phyloP scores from a whole-genome alignment of 306 rosid genomes.

The Medicago arabica region DNA sequence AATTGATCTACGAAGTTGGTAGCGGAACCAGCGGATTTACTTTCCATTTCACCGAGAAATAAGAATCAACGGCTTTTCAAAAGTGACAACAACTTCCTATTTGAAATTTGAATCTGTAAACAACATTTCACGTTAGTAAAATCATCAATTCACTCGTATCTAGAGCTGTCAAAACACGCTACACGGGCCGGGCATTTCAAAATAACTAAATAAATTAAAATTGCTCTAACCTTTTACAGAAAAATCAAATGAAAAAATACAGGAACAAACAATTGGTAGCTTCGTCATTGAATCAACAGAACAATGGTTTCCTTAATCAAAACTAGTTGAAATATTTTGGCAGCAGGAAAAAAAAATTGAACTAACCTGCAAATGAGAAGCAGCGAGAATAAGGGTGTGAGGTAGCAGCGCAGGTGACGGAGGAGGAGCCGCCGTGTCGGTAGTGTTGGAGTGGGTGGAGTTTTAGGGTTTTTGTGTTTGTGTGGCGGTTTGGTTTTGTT shows the following conservation, averaged over 20 bases:
- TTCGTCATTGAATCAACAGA: neutral
- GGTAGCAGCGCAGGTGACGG: too few species aligned
- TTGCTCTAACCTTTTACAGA: slow-evolving; percentile 6
- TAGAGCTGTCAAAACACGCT: neutral
- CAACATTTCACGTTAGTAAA: neutral
- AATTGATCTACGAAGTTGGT: slow-evolving; percentile 52
- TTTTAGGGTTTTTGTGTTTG: too few species aligned
- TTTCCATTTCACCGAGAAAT: slow-evolving; percentile 48
- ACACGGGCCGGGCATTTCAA: neutral
- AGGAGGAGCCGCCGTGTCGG: too few species aligned
- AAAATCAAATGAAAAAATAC: neutral
- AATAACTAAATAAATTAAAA: too few species aligned
- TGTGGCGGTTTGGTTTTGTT: too few species aligned
- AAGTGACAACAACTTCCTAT: slow-evolving; percentile 29
- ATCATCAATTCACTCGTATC: neutral
- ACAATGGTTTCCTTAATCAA: too few species aligned
- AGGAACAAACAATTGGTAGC: neutral
- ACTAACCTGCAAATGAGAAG: too few species aligned
- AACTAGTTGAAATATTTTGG: too few species aligned
- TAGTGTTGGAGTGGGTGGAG: too few species aligned
- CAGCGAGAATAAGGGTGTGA: too few species aligned
- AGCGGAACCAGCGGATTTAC: slow-evolving; percentile 45
- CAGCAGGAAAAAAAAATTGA: too few species aligned
- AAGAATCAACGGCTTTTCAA: neutral
- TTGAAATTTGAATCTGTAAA: slow-evolving; percentile 17